Base-by-base conservation (phyloP, 352 stramenopile species). In the Pythium biforme region DNA sequence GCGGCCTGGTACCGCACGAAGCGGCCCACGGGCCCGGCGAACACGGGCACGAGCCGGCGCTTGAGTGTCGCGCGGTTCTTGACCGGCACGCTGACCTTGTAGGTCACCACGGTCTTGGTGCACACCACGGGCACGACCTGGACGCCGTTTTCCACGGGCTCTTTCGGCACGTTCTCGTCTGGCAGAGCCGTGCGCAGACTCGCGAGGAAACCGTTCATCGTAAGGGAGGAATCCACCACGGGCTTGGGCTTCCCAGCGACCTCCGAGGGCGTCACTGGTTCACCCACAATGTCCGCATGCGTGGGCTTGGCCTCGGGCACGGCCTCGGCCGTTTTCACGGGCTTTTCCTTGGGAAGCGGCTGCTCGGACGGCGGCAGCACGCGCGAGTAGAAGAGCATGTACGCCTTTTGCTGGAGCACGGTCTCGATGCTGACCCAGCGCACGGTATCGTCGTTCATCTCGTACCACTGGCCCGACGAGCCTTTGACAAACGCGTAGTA, bases 381-480 rank as follows among this genome's bases (percentile, higher is more conserved):
- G 7, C 86, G 78, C 55, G 83, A 88, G 70, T 97, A 96, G 66
- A 97, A 97, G 1, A 97, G 77, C 79, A 97, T 92, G 72, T 97
- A 97, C 27, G 88, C 89, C 58, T 92, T 90, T 41, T 96, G 88
- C 51, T 89, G 74, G 34, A 97, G 72, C 55, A 95, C 89, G 6
- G 80, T 94, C 33, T 95, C 81, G n/a, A 92, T 2, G 51, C 83
- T 90, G 19, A 96, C 89, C 80, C 91, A 92, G 31, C 85, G 76
- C 23, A 97, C 89, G 17, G 74, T 81, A 43, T 93, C 82, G 60
- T 97, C 91, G 64, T 97, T 95, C 89, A 97, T 97, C 62, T 95
- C 81, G 64, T 95, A 94, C 91, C 91, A 97, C 64, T 92, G 81
- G n/a, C 89, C 86, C 0, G 89, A 94, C 14, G 84, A 81, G 14